Percentiles rank a stretch among this genome's conserved stretches.
Conservation (phyloP, 768 basidiomycete genomes). For the Sporobolomyces pararoseus region DNA sequence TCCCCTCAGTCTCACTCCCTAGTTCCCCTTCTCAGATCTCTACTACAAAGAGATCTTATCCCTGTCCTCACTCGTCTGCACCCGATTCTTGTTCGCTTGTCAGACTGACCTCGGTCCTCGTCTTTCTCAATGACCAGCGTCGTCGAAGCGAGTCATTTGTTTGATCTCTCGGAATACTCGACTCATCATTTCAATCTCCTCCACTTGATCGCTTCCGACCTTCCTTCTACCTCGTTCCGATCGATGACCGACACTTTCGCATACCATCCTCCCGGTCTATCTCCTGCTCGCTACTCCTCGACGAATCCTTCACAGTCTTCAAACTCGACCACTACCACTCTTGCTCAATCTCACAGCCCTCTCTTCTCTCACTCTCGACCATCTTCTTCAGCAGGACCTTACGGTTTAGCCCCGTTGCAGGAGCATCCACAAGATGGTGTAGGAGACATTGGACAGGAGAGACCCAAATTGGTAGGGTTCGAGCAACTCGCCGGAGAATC, state of each 20-base stretch:
- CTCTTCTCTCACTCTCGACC: slow-evolving; percentile 11
- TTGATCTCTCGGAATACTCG: neutral
- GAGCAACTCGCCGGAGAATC: slow-evolving; percentile 25
- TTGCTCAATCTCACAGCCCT: neutral
- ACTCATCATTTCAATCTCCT: neutral
- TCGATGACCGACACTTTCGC: slow-evolving; percentile 32
- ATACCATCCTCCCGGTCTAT: slow-evolving; percentile 27
- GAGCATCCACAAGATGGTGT: slow-evolving; percentile 9
- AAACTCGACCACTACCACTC: neutral
- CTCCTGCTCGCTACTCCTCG: slow-evolving; percentile 1
- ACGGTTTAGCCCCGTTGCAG: slow-evolving; percentile 6
- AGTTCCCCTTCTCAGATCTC: no score
- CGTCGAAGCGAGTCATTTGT: neutral
- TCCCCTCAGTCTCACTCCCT: no score
- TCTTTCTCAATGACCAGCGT: slow-evolving; percentile 3
- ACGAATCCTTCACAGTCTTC: neutral
- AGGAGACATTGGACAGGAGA: neutral
- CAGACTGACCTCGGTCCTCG: neutral
- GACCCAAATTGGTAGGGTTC: slow-evolving; percentile 25
- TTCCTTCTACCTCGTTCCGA: neutral
- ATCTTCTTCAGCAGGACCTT: neutral
- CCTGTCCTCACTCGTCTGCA: neutral
- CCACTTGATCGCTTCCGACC: neutral
- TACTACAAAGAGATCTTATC: no score
- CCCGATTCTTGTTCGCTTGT: no score